phyloP scores from a whole-genome alignment of 768 basidiomycete species.

The Panus rudis region DNA sequence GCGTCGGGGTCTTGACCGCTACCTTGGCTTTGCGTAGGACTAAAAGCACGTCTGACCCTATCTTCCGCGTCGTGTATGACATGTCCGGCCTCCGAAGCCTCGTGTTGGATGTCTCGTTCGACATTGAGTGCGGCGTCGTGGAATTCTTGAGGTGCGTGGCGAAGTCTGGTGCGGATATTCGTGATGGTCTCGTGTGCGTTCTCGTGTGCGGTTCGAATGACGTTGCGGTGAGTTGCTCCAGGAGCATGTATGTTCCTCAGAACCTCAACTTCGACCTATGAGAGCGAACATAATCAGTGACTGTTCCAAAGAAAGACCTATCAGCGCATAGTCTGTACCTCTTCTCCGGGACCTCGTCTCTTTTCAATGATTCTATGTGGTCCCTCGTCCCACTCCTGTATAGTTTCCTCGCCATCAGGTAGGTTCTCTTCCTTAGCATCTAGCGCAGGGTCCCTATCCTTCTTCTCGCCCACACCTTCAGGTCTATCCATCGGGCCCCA shows the following conservation, averaged over 20 bases:
- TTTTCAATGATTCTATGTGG: conserved; percentile 60
- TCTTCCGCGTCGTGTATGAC: conserved; percentile 4
- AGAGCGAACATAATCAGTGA: neutral
- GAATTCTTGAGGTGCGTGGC: conserved; percentile 3
- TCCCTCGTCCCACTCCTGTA: conserved; percentile 67
- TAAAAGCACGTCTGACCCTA: conserved; percentile 12
- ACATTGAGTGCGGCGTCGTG: conserved; percentile 12
- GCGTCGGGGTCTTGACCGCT: neutral
- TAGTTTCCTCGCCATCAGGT: conserved; percentile 37
- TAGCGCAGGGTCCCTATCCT: conserved; percentile 25
- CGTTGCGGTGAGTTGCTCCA: conserved; percentile 21
- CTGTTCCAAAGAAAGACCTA: neutral
- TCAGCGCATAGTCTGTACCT: conserved; percentile 37
- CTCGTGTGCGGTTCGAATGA: conserved; percentile 19
- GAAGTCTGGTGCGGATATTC: too few relatives aligned
- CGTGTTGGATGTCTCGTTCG: conserved; percentile 13
- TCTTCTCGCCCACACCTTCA: conserved; percentile 11
- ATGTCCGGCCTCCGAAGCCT: conserved; percentile 12
- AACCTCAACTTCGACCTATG: conserved; percentile 30
- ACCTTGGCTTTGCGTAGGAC: conserved; percentile 2
- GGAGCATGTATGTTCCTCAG: conserved; percentile 24
- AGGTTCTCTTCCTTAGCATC: conserved; percentile 29
- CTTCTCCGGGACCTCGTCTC: conserved; percentile 50
- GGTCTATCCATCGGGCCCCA: conserved; percentile 8
- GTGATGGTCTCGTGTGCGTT: conserved; percentile 21